Conservation (phyloP, 345 rosid genomes). For the Salix caprea region DNA sequence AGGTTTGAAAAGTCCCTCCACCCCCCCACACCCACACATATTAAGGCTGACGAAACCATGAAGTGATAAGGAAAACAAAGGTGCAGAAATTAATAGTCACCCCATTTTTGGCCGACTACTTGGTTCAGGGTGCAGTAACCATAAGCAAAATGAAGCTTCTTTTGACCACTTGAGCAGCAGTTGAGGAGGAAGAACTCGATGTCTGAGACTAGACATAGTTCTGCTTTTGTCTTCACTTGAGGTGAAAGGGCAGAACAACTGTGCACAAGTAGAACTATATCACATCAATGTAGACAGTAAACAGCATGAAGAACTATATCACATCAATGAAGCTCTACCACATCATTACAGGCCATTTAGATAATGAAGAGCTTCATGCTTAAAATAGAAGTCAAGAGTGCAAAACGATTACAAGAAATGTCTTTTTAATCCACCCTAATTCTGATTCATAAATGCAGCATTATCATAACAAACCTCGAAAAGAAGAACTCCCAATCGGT, state of each 20-base stretch:
- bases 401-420: neutral
- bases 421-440: neutral
- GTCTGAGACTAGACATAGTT: conserved; percentile 91
- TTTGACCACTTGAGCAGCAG: conserved; percentile 78
- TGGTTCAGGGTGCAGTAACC: conserved; percentile 91
- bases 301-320: conserved; percentile 20
- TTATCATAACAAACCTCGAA: conserved; percentile 61
- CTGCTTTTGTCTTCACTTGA: conserved; percentile 69
- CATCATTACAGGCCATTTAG: neutral
- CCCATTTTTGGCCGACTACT: conserved; percentile 71
- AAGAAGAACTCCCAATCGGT: conserved; percentile 79
- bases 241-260: conserved; percentile 65
- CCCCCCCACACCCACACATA: neutral
- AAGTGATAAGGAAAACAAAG: neutral
- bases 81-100: conserved; percentile 26
- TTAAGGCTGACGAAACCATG: neutral
- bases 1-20: no score
- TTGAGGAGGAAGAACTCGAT: conserved; percentile 94
- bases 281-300: conserved; percentile 24
- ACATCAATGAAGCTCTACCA: conserved; percentile 23
- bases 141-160: conserved; percentile 92
- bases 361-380: neutral
- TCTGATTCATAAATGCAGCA: neutral
- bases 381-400: neutral
- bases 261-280: conserved; percentile 25